phyloP scores from a whole-genome alignment of 2,329 filamentous ascomycete genomes.

The Bipolaris bicolor region DNA sequence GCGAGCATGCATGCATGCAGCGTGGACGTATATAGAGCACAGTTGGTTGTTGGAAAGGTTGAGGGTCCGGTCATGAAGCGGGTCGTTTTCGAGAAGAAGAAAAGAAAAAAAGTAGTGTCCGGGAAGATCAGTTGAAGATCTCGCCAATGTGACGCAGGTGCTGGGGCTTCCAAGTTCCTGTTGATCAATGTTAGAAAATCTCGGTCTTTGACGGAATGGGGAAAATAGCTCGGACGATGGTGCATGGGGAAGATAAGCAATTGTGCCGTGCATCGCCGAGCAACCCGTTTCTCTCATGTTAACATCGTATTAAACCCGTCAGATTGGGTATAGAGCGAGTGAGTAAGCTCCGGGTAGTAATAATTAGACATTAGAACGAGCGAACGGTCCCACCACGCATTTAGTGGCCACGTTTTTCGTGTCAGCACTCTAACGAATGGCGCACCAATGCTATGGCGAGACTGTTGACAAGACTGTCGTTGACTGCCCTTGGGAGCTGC shows the following conservation, averaged over 20 bases:
- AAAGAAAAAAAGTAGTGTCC: neutral
- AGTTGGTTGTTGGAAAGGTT: too few species aligned
- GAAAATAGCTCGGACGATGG: too few species aligned
- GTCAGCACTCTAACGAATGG: too few species aligned
- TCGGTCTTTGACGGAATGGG: neutral
- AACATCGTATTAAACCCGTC: neutral
- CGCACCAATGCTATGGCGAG: neutral
- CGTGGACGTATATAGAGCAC: too few species aligned
- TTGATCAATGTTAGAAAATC: constrained; percentile 25
- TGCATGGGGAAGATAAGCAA: too few species aligned
- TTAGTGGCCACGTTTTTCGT: neutral
- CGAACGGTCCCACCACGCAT: constrained; percentile 7
- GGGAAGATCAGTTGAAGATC: constrained; percentile 31
- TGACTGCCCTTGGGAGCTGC: too few species aligned
- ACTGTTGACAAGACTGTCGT: too few species aligned
- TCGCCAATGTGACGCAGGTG: constrained; percentile 45
- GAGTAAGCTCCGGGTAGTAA: neutral
- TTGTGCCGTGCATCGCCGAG: too few species aligned
- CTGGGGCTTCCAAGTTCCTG: constrained; percentile 48
- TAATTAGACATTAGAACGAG: constrained; percentile 3
- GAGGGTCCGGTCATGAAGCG: too few species aligned
- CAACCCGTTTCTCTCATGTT: neutral
- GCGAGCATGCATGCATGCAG: too few species aligned
- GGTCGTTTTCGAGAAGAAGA: neutral
- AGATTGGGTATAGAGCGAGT: neutral